Percentiles rank a stretch among this genome's conserved stretches.
Evolutionary conservation across 306 rosid genomes (phyloP).

Genomic region (Lupinus albus): DNA sequence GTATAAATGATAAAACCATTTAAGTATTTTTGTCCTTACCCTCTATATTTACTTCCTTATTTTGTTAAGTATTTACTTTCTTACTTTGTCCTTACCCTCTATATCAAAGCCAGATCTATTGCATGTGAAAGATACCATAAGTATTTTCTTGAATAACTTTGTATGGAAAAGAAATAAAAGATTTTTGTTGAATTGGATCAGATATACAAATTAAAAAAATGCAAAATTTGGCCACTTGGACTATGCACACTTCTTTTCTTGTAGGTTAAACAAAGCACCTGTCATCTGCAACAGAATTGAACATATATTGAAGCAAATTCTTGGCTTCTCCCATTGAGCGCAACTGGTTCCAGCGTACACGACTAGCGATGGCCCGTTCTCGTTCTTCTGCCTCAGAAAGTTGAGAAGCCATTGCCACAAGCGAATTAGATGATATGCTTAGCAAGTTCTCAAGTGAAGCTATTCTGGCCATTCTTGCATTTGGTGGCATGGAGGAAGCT

Average conservation of each 20-base stretch:
- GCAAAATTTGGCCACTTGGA: conserved; percentile 12
- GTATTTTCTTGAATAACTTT: too few relatives aligned
- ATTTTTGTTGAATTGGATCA: conserved; percentile 21
- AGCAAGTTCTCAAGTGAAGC: conserved; percentile 91
- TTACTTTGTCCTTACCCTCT: too few relatives aligned
- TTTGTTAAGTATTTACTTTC: too few relatives aligned
- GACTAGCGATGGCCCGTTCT: conserved; percentile 79
- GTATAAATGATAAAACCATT: background rate
- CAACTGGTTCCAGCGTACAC: conserved; percentile 96
- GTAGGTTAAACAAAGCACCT: conserved; percentile 54
- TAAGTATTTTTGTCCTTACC: background rate
- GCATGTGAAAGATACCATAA: too few relatives aligned
- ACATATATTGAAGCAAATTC: conserved; percentile 89
- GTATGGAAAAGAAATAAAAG: background rate
- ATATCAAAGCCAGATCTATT: too few relatives aligned
- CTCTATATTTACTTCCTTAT: conserved; percentile 8
- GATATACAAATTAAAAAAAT: conserved; percentile 2
- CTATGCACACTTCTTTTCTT: background rate
- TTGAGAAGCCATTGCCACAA: conserved; percentile 98
- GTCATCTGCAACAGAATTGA: conserved; percentile 81
- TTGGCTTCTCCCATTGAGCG: conserved; percentile 99
- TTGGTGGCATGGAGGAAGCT: conserved; percentile 83
- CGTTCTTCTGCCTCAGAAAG: conserved; percentile 99
- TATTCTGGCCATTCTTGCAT: conserved; percentile 91
- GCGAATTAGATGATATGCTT: conserved; percentile 90